Percentiles rank a stretch among this genome's conserved stretches.
phyloP scores from a whole-genome alignment of 2,329 filamentous ascomycete species.

The Paraphoma sp. region DNA sequence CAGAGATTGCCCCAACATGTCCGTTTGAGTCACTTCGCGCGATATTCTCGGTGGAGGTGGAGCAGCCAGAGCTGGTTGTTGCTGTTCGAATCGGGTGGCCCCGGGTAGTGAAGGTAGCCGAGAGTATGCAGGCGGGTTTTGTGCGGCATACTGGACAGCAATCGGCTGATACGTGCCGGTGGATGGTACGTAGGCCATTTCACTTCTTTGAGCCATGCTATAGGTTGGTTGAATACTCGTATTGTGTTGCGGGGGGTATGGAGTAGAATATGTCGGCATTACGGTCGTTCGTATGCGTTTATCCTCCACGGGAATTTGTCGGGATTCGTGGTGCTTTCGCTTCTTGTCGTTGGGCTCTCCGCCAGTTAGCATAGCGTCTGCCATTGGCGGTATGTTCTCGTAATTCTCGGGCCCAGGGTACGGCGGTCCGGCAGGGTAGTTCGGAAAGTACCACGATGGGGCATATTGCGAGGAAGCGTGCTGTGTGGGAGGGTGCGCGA shows the following conservation, averaged over 20 bases:
- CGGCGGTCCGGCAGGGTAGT: neutral
- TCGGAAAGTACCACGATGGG: neutral
- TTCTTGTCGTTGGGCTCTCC: neutral
- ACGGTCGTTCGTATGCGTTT: neutral
- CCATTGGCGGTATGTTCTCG: neutral
- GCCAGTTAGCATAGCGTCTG: too few relatives aligned
- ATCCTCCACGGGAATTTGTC: neutral
- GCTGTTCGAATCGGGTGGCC: neutral
- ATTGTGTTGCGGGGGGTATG: neutral
- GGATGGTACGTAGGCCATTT: neutral
- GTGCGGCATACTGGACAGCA: neutral
- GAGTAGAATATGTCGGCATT: neutral
- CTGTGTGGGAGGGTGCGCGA: too few relatives aligned
- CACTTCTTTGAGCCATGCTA: neutral
- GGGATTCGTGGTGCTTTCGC: slow-evolving; percentile 8
- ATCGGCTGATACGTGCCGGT: neutral
- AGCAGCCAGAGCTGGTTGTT: neutral
- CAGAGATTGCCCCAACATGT: neutral
- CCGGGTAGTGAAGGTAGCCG: neutral
- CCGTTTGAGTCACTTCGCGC: neutral
- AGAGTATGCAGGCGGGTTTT: neutral
- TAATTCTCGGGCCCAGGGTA: slow-evolving; percentile 1
- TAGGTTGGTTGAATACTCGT: neutral
- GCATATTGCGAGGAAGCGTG: neutral
- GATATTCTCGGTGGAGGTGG: neutral